Evolutionary conservation across 2,329 filamentous ascomycete species (phyloP), one percentile per base, ranked within the genome.

Genomic region (Ascochyta fabae): DNA sequence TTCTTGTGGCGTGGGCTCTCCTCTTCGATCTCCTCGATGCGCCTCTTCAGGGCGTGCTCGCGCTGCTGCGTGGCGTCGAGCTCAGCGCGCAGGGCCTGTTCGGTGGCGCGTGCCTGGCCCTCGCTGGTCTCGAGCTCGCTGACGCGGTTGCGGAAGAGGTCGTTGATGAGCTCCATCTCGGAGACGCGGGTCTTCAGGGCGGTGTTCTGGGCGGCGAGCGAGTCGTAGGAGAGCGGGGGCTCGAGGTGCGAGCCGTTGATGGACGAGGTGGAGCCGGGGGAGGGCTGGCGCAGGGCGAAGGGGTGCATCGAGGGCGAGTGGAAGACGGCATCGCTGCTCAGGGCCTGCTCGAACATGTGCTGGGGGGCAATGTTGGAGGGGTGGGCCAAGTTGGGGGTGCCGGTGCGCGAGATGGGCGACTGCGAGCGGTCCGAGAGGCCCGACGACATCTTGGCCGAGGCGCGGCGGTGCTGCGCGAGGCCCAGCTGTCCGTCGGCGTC

Each of bases 171-270:
- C 73, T 99, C 95, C 23, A 99, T 84, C 75, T 99, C 95, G 66
- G 89, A 95, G 31, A 99, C 94, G 38, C 95, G 88, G 0, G 95
- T 99, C 79, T 96, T 96, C n/a, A 98, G 82, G 46, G 88, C 89
- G 5, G 90, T 90, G 74, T 96, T 96, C 59, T 88, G 86, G 1
- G 89, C 88, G 48, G 92, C 81, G 23, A 96, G 84, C 58, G 90
- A 88, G 70, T 96, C 91, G 73, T 91, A 92, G 3, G 88, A 89
- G 70, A 92, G 89, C 0, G 90, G 86, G 4, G 86, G 81, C 55
- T 93, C 90, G 52, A 88, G 80, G 60, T 87, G 83, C 43, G 88
- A 87, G 46, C 79, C 80, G 59, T 86, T 84, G 55, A 84, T 66
- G 68, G 86, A 78, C 68, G 87, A 78, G 59, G 81, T 75, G 66